Percentiles rank a stretch among this genome's conserved stretches.
Evolutionary conservation across 257 asterid genomes (phyloP).

Genomic region (Schizonepeta tenuifolia): DNA sequence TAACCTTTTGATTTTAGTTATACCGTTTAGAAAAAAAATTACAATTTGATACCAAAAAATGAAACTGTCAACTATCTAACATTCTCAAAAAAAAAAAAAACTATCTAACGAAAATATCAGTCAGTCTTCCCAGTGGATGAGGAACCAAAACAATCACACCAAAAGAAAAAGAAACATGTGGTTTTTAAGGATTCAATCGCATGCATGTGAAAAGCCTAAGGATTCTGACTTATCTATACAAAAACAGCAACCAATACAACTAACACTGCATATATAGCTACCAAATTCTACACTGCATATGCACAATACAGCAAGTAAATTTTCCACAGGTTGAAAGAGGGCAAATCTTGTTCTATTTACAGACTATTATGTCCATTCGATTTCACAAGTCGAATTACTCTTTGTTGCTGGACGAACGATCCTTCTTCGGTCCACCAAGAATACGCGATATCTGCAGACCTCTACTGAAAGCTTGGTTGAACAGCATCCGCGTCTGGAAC

Average conservation of each 20-base stretch:
- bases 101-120: no score
- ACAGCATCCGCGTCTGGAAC: conserved; percentile 93
- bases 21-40: no score
- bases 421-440: conserved; percentile 97
- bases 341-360: not conserved
- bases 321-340: not conserved
- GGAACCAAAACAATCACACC: not conserved
- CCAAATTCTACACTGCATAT: not conserved
- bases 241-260: not conserved
- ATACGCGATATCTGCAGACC: conserved; percentile 98
- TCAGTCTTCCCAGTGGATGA: no score
- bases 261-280: not conserved
- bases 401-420: conserved; percentile 75
- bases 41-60: no score
- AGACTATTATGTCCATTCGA: no score
- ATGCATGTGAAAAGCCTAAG: not conserved
- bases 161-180: not conserved
- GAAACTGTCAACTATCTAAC: no score
- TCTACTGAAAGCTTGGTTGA: conserved; percentile 97
- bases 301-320: not conserved
- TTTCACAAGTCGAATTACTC: conserved; percentile 38
- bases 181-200: not conserved
- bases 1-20: no score
- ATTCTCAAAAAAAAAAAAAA: no score
- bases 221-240: not conserved